Conservation (phyloP, 1,139 yeast genomes). For the Zygosaccharomyces sapae region DNA sequence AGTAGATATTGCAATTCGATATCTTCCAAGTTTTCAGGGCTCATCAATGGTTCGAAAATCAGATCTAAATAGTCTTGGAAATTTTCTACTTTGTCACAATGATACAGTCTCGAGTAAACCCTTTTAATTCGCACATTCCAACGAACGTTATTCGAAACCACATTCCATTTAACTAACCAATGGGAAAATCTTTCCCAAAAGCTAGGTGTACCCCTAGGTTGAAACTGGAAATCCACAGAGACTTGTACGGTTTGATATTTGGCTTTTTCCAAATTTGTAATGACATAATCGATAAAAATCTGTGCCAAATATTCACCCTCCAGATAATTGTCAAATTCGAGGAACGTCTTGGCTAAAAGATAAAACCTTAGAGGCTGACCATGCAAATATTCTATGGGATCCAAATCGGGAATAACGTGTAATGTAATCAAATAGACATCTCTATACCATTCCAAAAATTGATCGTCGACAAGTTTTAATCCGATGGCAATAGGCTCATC, state of each 20-base stretch:
- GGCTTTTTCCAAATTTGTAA: constrained; percentile 30
- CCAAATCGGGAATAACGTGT: constrained; percentile 21
- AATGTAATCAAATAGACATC: constrained; percentile 23
- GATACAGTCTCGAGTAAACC: constrained; percentile 24
- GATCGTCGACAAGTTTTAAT: constrained; percentile 31
- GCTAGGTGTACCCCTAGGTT: constrained; percentile 14
- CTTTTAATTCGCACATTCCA: constrained; percentile 34
- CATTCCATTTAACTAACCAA: constrained; percentile 33
- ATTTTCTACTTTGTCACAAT: constrained; percentile 16
- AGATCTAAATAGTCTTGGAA: constrained; percentile 29
- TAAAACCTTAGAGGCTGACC: constrained; percentile 25
- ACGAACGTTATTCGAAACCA: constrained; percentile 32
- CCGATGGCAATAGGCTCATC: constrained; percentile 26
- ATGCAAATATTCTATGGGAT: constrained; percentile 13
- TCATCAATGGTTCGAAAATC: constrained; percentile 27
- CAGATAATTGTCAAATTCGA: constrained; percentile 31
- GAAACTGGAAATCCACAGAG: constrained; percentile 34
- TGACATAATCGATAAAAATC: constrained; percentile 27
- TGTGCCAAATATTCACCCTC: constrained; percentile 35
- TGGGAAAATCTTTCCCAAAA: constrained; percentile 33
- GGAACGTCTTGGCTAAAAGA: constrained; percentile 26
- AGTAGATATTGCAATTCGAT: constrained; percentile 22
- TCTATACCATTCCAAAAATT: constrained; percentile 33
- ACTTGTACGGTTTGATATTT: constrained; percentile 33
- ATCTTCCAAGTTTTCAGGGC: constrained; percentile 13